These are phyloP conservation scores for Martensiomyces pterosporus DNA, from an alignment of 192 early-diverging fungal species.

Conservation along the genomic window DNA sequence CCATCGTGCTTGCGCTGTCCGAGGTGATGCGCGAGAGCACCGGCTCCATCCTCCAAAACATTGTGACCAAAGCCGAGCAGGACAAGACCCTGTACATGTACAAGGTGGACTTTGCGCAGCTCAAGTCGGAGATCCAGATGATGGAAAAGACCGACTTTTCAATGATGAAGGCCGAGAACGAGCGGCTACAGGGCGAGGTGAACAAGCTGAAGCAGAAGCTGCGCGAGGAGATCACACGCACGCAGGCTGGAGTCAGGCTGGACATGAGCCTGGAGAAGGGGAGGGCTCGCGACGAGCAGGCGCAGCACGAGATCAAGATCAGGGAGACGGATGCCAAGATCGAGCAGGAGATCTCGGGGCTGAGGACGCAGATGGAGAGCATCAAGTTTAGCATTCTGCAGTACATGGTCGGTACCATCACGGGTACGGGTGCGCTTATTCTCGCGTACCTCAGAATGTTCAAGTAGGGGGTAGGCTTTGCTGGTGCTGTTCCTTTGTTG, in stretches of 20 bases:
- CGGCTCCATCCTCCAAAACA: slow-evolving; percentile 28
- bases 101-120: slow-evolving; percentile 84
- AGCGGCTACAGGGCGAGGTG: slow-evolving; percentile 72
- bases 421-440: slow-evolving; percentile 77
- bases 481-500: too few relatives aligned
- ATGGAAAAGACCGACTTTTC: slow-evolving; percentile 88
- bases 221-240: slow-evolving; percentile 76
- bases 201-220: slow-evolving; percentile 80
- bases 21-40: slow-evolving; percentile 64
- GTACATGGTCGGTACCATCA: slow-evolving; percentile 80
- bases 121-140: slow-evolving; percentile 83
- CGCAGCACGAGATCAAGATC: slow-evolving; percentile 77
- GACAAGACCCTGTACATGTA: slow-evolving; percentile 80
- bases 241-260: slow-evolving; percentile 78
- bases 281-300: slow-evolving; percentile 79
- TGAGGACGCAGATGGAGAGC: slow-evolving; percentile 83
- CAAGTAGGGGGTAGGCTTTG: slow-evolving; percentile 30
- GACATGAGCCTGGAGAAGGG: slow-evolving; percentile 90
- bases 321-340: slow-evolving; percentile 83
- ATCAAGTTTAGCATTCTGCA: slow-evolving; percentile 80
- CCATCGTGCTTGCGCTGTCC: slow-evolving; percentile 67
- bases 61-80: slow-evolving; percentile 81
- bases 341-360: slow-evolving; percentile 78
- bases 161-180: slow-evolving; percentile 76
- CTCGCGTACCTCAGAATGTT: slow-evolving; percentile 54